Conservation (phyloP, 2,329 filamentous ascomycete species). For the Epicoccum nigrum region DNA sequence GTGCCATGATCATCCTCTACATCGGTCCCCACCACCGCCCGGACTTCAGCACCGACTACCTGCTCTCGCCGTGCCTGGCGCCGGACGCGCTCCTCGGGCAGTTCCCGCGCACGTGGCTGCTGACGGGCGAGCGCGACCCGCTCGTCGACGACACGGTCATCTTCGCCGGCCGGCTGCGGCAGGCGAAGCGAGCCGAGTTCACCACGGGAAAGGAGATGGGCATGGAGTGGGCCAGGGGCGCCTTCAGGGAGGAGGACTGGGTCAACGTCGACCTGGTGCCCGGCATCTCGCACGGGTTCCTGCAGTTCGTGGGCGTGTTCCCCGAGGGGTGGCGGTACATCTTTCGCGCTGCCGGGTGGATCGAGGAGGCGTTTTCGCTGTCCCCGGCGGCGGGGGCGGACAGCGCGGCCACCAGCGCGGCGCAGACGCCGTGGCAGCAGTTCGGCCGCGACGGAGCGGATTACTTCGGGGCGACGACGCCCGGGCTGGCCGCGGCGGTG, state of each 20-base stretch:
- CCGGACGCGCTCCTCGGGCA: constrained; percentile 80
- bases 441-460: constrained; percentile 77
- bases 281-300: constrained; percentile 89
- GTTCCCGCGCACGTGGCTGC: constrained; percentile 94
- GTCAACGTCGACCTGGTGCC: constrained; percentile 86
- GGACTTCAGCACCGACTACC: constrained; percentile 88
- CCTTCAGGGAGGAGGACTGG: constrained; percentile 74
- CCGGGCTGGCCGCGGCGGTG: constrained; percentile 81
- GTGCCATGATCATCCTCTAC: constrained; percentile 98
- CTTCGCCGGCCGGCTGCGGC: constrained; percentile 85
- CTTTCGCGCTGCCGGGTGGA: constrained; percentile 78
- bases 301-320: constrained; percentile 88
- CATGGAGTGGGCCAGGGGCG: constrained; percentile 58
- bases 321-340: constrained; percentile 91
- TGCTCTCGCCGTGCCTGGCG: constrained; percentile 87
- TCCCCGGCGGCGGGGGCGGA: constrained; percentile 43
- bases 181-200: constrained; percentile 70
- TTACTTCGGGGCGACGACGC: constrained; percentile 70
- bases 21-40: constrained; percentile 92
- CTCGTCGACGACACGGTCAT: constrained; percentile 97
- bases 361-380: constrained; percentile 78
- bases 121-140: constrained; percentile 94
- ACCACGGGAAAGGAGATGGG: constrained; percentile 61
- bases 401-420: constrained; percentile 18
- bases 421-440: constrained; percentile 19